Evolutionary conservation across 106 monocot genomes (phyloP), one percentile per base, ranked within the genome.

Genomic region (Alisma plantagoaquatica): DNA sequence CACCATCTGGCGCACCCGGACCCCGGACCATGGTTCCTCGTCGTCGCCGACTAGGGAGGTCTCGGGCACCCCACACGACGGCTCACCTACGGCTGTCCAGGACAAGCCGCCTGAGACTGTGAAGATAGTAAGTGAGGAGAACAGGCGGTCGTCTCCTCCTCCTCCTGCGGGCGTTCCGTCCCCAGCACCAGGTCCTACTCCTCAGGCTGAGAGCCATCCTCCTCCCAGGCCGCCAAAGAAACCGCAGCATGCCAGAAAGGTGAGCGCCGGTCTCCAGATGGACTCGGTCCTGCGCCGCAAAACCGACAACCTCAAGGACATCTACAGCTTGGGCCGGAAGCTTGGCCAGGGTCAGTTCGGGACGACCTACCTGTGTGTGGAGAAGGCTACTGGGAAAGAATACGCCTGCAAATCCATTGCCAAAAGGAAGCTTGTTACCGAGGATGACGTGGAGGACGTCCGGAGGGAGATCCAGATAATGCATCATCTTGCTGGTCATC

Each of bases 391-490:
- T 0, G 78, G 78, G 0, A 78, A 64, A 51, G 77, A 83, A 24
- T 75, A 43, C 35, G 83, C 83, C 3, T 83, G 83, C 63, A 83
- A 83, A 32, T 77, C 83, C 24, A 83, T 83, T 25, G 53, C 78
- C 8, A 83, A 83, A 56, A 27, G 78, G 46, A 83, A 83, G 59
- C 54, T 83, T 12, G 29, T 54, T 0, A 74, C 83, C 0, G 78
- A 83, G 10, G 83, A 83, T 33, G 83, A 83, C 43, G 83, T 83
- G 11, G 78, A 83, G 66, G 83, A 83, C 42, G 83, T 83, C 33
- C 35, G 83, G 43, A 74, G 83, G 29, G 83, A 83, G 63, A 83
- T 83, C 38, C 83, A 78, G 73, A 83, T 83, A 43, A 77, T 83
- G 83, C 77, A 83, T 48, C 83, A 83, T 43, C 49, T 83, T 4